Conservation (phyloP, 1,139 yeast species). For the Protomyces arabidopsidicola region DNA sequence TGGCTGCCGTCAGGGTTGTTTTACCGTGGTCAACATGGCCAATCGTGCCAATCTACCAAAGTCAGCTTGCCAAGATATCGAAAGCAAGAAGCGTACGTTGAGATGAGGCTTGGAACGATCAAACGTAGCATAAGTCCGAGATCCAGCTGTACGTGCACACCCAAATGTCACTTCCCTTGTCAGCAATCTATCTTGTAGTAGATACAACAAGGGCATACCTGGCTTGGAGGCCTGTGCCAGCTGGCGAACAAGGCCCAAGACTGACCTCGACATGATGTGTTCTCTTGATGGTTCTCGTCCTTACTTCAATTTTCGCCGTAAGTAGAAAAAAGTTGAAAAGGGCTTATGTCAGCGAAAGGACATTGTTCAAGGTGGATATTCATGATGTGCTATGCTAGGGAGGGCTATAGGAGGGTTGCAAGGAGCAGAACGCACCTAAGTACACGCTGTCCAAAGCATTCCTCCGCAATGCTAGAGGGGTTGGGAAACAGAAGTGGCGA, state of each 20-base stretch:
- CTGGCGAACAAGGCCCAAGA: constrained; percentile 19
- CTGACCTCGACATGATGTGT: constrained; percentile 4
- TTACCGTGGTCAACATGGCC: constrained; percentile 99
- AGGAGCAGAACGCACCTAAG: no score
- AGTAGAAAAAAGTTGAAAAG: background rate
- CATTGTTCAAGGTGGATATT: background rate
- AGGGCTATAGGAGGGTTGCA: background rate
- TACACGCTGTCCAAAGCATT: no score
- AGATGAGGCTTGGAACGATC: constrained; percentile 94
- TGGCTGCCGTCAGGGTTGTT: constrained; percentile 96
- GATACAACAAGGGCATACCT: background rate
- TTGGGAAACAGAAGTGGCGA: background rate
- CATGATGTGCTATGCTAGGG: background rate
- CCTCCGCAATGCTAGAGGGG: no score
- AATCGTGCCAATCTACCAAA: constrained; percentile 66
- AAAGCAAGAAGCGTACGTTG: constrained; percentile 43
- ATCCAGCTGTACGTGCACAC: background rate
- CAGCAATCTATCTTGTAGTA: background rate
- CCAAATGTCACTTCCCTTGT: background rate
- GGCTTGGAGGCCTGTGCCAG: constrained; percentile 6
- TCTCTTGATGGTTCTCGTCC: background rate
- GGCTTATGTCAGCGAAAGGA: background rate
- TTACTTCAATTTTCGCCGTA: background rate
- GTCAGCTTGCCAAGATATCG: constrained; percentile 23
- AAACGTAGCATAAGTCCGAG: constrained; percentile 48